phyloP scores from a whole-genome alignment of 1,284 basidiomycete genomes.

The Papiliotrema nemorosa region DNA sequence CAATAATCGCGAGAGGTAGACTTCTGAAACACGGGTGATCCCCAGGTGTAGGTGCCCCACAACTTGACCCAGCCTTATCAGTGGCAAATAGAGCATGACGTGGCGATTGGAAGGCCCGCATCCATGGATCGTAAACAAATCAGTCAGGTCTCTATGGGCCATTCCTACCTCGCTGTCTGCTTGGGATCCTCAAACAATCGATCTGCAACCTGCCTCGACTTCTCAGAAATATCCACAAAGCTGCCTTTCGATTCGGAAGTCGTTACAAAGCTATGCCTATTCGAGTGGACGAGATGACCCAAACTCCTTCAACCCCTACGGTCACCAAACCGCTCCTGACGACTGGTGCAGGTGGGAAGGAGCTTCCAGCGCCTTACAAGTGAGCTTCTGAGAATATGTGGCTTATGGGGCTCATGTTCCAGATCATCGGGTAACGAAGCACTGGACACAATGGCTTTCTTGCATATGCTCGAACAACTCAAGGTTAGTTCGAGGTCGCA shows the following conservation, averaged over 20 bases:
- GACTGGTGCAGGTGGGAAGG: constrained; percentile 41
- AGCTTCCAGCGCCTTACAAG: constrained; percentile 43
- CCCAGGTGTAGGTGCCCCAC: too few species aligned
- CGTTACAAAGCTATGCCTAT: constrained; percentile 3
- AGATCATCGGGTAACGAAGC: constrained; percentile 57
- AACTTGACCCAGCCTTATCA: too few species aligned
- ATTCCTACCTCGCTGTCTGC: not conserved
- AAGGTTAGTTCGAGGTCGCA: constrained; percentile 58
- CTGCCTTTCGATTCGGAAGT: too few species aligned
- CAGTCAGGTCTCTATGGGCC: not conserved
- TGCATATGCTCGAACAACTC: constrained; percentile 79
- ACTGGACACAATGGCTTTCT: constrained; percentile 74
- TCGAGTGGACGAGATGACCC: constrained; percentile 1
- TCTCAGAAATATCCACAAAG: not conserved
- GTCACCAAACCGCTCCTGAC: constrained; percentile 7
- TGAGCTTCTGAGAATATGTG: constrained; percentile 13
- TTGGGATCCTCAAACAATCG: too few species aligned
- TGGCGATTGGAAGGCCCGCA: not conserved
- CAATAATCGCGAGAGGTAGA: too few species aligned
- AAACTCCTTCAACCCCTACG: constrained; percentile 2
- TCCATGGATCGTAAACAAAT: not conserved
- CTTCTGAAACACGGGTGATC: too few species aligned
- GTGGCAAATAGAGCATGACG: too few species aligned
- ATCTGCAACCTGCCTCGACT: not conserved
- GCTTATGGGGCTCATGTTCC: constrained; percentile 54